phyloP scores from a whole-genome alignment of 2,329 filamentous ascomycete species.

The Aschersonia sp. region DNA sequence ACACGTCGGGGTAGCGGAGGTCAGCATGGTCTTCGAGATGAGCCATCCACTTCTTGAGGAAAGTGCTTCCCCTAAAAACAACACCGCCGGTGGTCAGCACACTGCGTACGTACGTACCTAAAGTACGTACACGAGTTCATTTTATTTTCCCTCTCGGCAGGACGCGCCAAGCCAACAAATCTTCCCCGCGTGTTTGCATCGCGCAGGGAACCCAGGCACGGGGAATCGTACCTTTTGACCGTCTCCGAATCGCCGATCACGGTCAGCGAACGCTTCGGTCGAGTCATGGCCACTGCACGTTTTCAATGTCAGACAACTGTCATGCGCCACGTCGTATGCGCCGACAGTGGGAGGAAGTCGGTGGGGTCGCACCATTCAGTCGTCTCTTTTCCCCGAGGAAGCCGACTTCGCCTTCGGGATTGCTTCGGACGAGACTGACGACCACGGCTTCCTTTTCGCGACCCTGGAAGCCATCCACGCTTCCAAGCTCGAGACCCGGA shows the following conservation, averaged over 20 bases:
- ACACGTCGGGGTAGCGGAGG: constrained; percentile 68
- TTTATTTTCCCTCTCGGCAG: too few relatives aligned
- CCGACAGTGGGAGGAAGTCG: constrained; percentile 1
- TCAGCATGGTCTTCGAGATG: constrained; percentile 84
- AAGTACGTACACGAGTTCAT: too few relatives aligned
- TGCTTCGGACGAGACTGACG: constrained; percentile 87
- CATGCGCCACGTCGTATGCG: constrained; percentile 1
- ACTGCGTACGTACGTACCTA: too few relatives aligned
- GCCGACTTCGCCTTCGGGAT: constrained; percentile 72
- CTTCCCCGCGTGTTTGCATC: too few relatives aligned
- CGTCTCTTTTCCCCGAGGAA: constrained; percentile 86
- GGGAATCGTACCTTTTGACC: constrained; percentile 59
- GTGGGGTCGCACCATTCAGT: constrained; percentile 60
- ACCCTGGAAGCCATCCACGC: constrained; percentile 93
- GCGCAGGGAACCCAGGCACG: not conserved
- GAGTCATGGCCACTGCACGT: constrained; percentile 86
- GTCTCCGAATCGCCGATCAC: constrained; percentile 92
- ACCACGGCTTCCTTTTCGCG: constrained; percentile 93
- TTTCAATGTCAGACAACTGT: not conserved
- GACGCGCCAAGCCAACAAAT: too few relatives aligned
- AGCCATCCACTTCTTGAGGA: constrained; percentile 82
- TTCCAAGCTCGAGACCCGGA: constrained; percentile 83
- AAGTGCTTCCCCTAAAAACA: constrained; percentile 55
- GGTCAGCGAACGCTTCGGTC: constrained; percentile 78
- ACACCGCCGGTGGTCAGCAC: constrained; percentile 1